These are phyloP conservation scores for Cercospora sp. DNA, from an alignment of 2,329 filamentous ascomycete species.

Conservation along the genomic window DNA sequence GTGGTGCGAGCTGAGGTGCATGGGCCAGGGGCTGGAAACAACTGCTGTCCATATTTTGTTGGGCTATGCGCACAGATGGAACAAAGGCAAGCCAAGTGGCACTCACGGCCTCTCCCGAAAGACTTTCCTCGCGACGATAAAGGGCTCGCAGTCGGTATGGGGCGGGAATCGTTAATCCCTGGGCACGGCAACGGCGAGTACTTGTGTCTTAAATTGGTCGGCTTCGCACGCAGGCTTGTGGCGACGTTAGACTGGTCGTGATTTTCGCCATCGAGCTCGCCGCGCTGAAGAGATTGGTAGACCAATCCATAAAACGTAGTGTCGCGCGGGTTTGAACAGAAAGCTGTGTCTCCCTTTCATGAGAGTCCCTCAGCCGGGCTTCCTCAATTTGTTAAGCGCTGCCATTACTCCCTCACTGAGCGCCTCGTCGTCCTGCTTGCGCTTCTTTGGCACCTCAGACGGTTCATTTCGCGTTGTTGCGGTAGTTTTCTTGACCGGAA, in stretches of 20 bases:
- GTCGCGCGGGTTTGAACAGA: background rate
- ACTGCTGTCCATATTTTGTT: constrained; percentile 39
- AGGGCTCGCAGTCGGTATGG: constrained; percentile 19
- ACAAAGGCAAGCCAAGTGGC: constrained; percentile 47
- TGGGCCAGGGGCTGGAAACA: constrained; percentile 37
- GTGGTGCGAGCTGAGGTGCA: constrained; percentile 49
- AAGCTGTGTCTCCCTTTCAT: background rate
- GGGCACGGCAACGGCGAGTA: constrained; percentile 29
- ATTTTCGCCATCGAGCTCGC: background rate
- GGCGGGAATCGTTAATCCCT: background rate
- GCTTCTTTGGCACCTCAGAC: constrained; percentile 34
- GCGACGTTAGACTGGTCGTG: constrained; percentile 32
- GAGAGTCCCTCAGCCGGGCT: constrained; percentile 22
- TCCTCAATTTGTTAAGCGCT: constrained; percentile 58
- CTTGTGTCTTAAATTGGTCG: constrained; percentile 37
- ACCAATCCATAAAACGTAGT: background rate
- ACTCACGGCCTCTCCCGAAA: constrained; percentile 31
- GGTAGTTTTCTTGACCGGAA: constrained; percentile 10
- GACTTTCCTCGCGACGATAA: constrained; percentile 30
- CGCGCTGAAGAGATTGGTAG: background rate
- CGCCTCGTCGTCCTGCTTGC: constrained; percentile 46
- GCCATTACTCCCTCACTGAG: constrained; percentile 61
- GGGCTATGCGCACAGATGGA: constrained; percentile 44
- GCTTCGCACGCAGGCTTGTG: constrained; percentile 30
- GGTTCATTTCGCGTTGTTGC: background rate